A percentile compares a stretch with the other conserved stretches of the same genome.
phyloP scores from a whole-genome alignment of 345 rosid species.

The Hibiscus mutabilis region DNA sequence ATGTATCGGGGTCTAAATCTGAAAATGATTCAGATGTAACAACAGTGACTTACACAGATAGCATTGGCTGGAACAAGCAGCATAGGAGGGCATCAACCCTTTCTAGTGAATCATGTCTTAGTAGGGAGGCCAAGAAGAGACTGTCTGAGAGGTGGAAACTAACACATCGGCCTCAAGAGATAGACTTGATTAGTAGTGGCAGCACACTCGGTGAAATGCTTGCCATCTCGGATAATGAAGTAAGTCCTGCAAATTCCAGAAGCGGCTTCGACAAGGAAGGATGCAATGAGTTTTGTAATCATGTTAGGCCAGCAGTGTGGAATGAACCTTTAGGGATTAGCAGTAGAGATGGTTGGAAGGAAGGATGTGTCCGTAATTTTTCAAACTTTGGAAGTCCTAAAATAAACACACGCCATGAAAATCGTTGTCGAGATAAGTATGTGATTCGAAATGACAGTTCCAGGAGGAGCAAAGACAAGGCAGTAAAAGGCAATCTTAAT shows the following conservation, averaged over 20 bases:
- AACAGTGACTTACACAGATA: conserved; percentile 35
- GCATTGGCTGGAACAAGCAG: conserved; percentile 32
- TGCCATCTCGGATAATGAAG: conserved; percentile 54
- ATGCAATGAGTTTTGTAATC: conserved; percentile 21
- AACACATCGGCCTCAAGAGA: conserved; percentile 55
- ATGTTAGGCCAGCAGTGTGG: conserved; percentile 20
- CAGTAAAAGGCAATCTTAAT: conserved; percentile 30
- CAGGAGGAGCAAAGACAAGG: conserved; percentile 40
- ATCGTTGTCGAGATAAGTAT: conserved; percentile 34
- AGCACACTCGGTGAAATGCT: conserved; percentile 95
- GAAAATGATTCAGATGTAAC: conserved; percentile 54
- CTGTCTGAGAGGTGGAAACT: conserved; percentile 94
- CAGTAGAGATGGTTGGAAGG: conserved; percentile 96
- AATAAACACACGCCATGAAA: conserved; percentile 30
- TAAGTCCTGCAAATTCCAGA: conserved; percentile 35
- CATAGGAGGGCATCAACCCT: conserved; percentile 37
- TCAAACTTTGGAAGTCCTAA: conserved; percentile 42
- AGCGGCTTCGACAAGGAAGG: conserved; percentile 26
- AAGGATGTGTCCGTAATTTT: conserved; percentile 32
- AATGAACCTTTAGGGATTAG: conserved; percentile 83
- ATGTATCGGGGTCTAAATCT: conserved; percentile 61
- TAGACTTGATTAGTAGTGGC: conserved; percentile 44
- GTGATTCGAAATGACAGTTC: conserved; percentile 37
- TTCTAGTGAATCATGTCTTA: conserved; percentile 60
- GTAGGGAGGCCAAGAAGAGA: conserved; percentile 85